phyloP scores from a whole-genome alignment of 441 rosid genomes.

The Erodium moschatum region DNA sequence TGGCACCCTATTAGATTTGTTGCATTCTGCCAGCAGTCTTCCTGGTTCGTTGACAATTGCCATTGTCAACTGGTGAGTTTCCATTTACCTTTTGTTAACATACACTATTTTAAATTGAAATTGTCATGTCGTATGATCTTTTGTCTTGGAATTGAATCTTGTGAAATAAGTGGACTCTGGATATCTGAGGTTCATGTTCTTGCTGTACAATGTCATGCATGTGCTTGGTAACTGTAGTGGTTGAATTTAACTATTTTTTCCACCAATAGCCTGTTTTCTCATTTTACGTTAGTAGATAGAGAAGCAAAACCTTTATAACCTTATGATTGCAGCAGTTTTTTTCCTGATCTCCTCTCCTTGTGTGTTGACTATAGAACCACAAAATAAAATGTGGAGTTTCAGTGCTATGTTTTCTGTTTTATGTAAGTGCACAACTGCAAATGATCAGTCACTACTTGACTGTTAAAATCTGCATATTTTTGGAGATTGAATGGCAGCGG shows the following conservation, averaged over 20 bases:
- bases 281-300: not conserved
- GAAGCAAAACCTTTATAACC: no score
- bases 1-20: constrained; percentile 48
- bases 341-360: no score
- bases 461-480: no score
- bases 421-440: no score
- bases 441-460: no score
- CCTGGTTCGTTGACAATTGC: constrained; percentile 67
- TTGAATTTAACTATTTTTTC: not conserved
- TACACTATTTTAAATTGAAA: not conserved
- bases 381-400: no score
- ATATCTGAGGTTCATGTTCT: not conserved
- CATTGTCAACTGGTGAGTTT: constrained; percentile 77
- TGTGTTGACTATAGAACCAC: no score
- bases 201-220: not conserved
- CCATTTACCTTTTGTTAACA: constrained; percentile 15
- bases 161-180: not conserved
- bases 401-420: no score
- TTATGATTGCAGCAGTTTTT: no score
- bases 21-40: constrained; percentile 50
- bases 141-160: not conserved
- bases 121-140: not conserved
- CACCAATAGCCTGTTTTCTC: not conserved
- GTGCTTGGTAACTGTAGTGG: not conserved
- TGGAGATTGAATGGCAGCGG: no score